Base-by-base conservation (phyloP, 768 basidiomycete genomes). In the Hortiboletus flavorubellus region DNA sequence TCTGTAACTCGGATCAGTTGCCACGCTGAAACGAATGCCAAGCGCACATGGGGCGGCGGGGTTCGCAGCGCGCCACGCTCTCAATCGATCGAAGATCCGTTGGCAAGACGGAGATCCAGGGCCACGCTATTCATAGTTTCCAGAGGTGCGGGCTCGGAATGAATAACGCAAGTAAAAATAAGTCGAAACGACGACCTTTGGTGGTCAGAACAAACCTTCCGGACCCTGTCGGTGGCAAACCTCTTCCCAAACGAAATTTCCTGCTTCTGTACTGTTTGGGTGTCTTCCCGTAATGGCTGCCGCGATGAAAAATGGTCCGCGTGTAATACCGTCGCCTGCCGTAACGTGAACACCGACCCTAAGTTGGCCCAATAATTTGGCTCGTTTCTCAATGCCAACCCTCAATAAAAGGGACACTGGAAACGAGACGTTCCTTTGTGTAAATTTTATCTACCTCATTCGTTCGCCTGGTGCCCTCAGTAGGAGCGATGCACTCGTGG, bases 401-500 rank as follows among this genome's bases (percentile, higher is more conserved):
- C 31, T 16, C 23, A 45, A 71, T 71, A 70, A 64, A 69, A 70
- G 44, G 51, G 56, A 21, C 29, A 0, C 31, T 15, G 29, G 4
- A 50, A 29, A 35, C 39, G 5, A 14, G 0, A 8, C 3, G 8
- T 46, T 43, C 26, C 48, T 5, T 53, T 30, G 62, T 66, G 64
- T 67, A 68, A 54, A 67, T 54, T 70, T 62, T 59, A 35, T 51
- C 23, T 23, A 21, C 3, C 41, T 26, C 18, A 26, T 26, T 34
- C 51, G 0, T 40, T 53, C 49, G 58, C 60, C 60, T 8, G 33
- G 56, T 63, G 53, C 54, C 55, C 44, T 51, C 51, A 40, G 10
- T 44, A 55, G 21, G 46, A 58, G 55, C n/a, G 29, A 62, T 71
- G 71, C 68, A 64, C 43, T 61, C 65, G 46, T 62, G 64, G 71